phyloP scores from a whole-genome alignment of 1,139 yeast genomes.

The Candida sojae region DNA sequence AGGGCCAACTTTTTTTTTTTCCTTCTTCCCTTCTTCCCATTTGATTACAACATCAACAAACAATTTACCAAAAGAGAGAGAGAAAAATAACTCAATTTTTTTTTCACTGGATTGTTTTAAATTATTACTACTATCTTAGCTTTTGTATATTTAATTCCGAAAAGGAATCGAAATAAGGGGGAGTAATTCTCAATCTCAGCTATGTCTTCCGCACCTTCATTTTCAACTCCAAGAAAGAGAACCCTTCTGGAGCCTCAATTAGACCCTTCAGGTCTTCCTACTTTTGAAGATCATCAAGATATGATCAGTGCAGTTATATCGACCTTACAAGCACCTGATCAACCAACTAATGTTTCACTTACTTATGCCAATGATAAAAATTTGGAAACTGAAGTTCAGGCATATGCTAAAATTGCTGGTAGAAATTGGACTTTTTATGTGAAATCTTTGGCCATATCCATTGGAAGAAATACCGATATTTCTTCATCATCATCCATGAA shows the following conservation, averaged over 20 bases:
- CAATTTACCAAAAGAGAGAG: background rate
- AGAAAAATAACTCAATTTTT: background rate
- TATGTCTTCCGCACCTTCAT: slow-evolving; percentile 9
- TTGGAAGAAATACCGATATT: slow-evolving; percentile 83
- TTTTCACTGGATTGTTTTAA: too few relatives aligned
- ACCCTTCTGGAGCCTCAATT: slow-evolving; percentile 21
- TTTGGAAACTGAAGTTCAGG: slow-evolving; percentile 84
- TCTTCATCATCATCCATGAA: slow-evolving; percentile 6
- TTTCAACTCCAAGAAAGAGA: slow-evolving; percentile 35
- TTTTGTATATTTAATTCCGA: background rate
- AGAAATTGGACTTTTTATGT: slow-evolving; percentile 92
- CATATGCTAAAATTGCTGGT: slow-evolving; percentile 96
- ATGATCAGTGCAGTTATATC: slow-evolving; percentile 55
- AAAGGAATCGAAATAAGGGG: too few relatives aligned
- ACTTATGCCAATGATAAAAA: slow-evolving; percentile 67
- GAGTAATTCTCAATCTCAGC: background rate
- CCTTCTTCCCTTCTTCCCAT: background rate
- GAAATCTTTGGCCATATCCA: slow-evolving; percentile 70
- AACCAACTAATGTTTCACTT: slow-evolving; percentile 50
- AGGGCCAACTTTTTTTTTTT: background rate
- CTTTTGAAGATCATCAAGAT: slow-evolving; percentile 53
- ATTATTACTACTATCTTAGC: too few relatives aligned
- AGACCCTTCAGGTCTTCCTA: slow-evolving; percentile 23
- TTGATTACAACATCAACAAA: background rate
- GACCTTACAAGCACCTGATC: slow-evolving; percentile 49